Conservation (phyloP, 768 basidiomycete genomes). For the Leccinum longicurvipes region DNA sequence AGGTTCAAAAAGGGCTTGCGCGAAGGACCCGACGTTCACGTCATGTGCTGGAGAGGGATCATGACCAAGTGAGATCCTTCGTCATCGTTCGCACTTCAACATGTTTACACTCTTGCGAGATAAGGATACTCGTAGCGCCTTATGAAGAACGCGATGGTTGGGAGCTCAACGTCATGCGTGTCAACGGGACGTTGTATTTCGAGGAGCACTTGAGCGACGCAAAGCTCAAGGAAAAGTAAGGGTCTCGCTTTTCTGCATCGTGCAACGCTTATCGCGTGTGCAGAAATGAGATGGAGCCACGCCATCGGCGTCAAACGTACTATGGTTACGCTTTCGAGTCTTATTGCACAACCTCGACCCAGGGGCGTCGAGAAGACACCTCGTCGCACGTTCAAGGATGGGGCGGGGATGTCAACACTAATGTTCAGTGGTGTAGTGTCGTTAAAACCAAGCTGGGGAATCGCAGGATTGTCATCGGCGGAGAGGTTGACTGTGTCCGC, state of each 20-base stretch:
- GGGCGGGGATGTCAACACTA: conserved; percentile 83
- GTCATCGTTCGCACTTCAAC: neutral
- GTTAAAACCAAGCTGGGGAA: conserved; percentile 81
- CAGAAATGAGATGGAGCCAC: conserved; percentile 65
- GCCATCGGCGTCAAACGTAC: conserved; percentile 64
- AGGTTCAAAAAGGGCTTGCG: conserved; percentile 38
- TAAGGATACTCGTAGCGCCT: conserved; percentile 77
- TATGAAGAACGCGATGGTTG: conserved; percentile 80
- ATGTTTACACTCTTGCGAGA: conserved; percentile 33
- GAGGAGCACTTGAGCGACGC: conserved; percentile 68
- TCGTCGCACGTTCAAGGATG: conserved; percentile 46
- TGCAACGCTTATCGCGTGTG: conserved; percentile 1
- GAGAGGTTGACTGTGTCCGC: conserved; percentile 88
- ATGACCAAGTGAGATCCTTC: conserved; percentile 67
- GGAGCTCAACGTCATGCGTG: conserved; percentile 80
- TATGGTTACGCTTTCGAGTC: conserved; percentile 91
- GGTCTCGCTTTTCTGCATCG: neutral
- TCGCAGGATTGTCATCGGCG: conserved; percentile 72
- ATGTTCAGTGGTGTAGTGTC: conserved; percentile 87
- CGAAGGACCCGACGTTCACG: conserved; percentile 44
- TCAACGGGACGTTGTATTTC: conserved; percentile 67
- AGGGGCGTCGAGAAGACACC: conserved; percentile 17
- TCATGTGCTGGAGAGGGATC: conserved; percentile 76
- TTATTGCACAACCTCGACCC: conserved; percentile 60
- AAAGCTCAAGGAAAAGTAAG: conserved; percentile 64